A percentile compares a stretch with the other conserved stretches of the same genome.
Evolutionary conservation across 441 rosid species (phyloP).

Genomic region (Eutrema salsugineum): DNA sequence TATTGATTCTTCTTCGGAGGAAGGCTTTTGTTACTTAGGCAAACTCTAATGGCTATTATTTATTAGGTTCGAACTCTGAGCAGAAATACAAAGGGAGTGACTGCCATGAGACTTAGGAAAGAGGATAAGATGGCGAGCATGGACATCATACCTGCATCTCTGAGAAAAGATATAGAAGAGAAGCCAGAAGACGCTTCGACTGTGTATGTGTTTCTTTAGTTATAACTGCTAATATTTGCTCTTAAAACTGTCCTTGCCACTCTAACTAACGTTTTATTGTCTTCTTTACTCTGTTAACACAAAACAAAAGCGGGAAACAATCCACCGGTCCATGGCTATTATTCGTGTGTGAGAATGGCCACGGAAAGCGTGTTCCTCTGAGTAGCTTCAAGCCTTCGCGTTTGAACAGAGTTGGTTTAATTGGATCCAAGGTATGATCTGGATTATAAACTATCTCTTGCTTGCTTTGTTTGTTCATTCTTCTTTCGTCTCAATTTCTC

Average conservation of each 20-base stretch:
- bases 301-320: slow-evolving; percentile 34
- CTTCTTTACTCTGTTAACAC: background rate
- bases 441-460: background rate
- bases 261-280: background rate
- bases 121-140: slow-evolving; percentile 92
- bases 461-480: background rate
- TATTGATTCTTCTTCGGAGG: slow-evolving; percentile 3
- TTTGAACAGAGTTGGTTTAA: slow-evolving; percentile 76
- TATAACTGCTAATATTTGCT: background rate
- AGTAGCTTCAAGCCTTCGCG: slow-evolving; percentile 60
- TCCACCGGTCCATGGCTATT: slow-evolving; percentile 81
- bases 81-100: slow-evolving; percentile 84
- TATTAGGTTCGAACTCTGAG: slow-evolving; percentile 78
- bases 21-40: background rate
- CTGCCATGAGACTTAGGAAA: slow-evolving; percentile 81
- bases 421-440: slow-evolving; percentile 73
- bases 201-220: slow-evolving; percentile 41
- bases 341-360: slow-evolving; percentile 84
- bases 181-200: slow-evolving; percentile 39
- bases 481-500: slow-evolving; percentile 15
- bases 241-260: background rate
- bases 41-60: slow-evolving; percentile 21
- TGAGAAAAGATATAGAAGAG: slow-evolving; percentile 50
- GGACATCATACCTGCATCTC: slow-evolving; percentile 76
- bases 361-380: slow-evolving; percentile 93